Evolutionary conservation across 352 stramenopile genomes (phyloP).

Genomic region (Globisporangium sylvaticum): DNA sequence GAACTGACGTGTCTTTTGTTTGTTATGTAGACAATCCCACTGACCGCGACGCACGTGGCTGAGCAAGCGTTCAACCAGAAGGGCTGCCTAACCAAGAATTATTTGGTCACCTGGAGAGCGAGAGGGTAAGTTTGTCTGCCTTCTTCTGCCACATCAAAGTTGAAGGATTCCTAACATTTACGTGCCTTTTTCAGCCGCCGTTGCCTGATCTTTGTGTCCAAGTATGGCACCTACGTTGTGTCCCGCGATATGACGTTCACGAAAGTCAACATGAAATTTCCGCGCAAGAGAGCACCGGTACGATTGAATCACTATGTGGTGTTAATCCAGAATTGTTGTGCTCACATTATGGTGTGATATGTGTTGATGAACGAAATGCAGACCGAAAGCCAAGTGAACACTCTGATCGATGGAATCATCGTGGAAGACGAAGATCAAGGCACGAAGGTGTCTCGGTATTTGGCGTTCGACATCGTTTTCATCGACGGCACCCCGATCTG

Average conservation of each 20-base stretch:
- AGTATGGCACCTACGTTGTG: slow-evolving; percentile 71
- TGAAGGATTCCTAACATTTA: neutral
- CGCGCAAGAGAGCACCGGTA: slow-evolving; percentile 66
- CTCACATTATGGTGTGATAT: neutral
- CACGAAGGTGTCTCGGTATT: slow-evolving; percentile 66
- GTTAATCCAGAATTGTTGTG: neutral
- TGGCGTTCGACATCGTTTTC: slow-evolving; percentile 84
- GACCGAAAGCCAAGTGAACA: slow-evolving; percentile 73
- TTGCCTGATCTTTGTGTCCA: slow-evolving; percentile 71
- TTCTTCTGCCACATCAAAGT: neutral
- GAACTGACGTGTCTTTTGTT: neutral
- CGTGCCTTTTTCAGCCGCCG: slow-evolving; percentile 41
- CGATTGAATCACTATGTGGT: neutral
- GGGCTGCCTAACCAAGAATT: slow-evolving; percentile 72
- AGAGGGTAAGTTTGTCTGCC: slow-evolving; percentile 44
- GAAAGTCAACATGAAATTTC: slow-evolving; percentile 88
- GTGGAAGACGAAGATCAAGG: slow-evolving; percentile 83
- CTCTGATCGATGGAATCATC: slow-evolving; percentile 80
- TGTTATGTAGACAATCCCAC: slow-evolving; percentile 60
- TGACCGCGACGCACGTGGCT: slow-evolving; percentile 81
- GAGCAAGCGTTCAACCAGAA: slow-evolving; percentile 69
- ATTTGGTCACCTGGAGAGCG: slow-evolving; percentile 81
- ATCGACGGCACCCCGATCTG: slow-evolving; percentile 74
- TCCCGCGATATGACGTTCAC: slow-evolving; percentile 82
- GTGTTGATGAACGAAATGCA: slow-evolving; percentile 15